Base-by-base conservation (phyloP, 805 yeast species). In the Blastobotrys terrestris region DNA sequence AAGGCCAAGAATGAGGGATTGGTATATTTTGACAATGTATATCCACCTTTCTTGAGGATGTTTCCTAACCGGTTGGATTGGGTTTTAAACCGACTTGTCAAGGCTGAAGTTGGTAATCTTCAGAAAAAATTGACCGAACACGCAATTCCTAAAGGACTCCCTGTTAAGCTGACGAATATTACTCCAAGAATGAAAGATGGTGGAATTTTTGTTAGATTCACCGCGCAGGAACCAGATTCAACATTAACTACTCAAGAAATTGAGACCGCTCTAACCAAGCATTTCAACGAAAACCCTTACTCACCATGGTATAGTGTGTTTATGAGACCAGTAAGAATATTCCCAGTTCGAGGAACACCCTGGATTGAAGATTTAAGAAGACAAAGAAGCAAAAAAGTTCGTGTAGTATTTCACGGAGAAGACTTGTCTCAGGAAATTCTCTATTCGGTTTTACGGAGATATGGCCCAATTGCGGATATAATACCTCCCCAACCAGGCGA, bases 321-420 rank as follows among this genome's bases (percentile, higher is more conserved):
- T 8, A 72, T 77, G 19, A 67, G 77, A 1, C 72, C 19, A 68
- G 53, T 85, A 84, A 1, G 71, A 72, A 54, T 84, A 77, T 50
- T 84, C 76, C 83, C 86, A 0, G 97, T 94, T 0, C 84, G 85
- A 60, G 99, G 99, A 56, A 74, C 78, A 1, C 99, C 99, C 0
- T 92, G 97, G 97, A 85, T 94, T 55, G 98, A 92, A 70, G 99
- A 94, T 65, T 73, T 94, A 66, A 78, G 87, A 60, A 72, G 97
- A 56, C 79, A 77, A 58, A 95, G 96, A 6, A 81, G 85, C 51
- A 69, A 76, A 6, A 73, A 74, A 13, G 68, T 94, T 20, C 77
- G 79, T 51, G 81, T 92, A 3, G 74, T 76, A 22, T 91, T 85
- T 64, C 89, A 85, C 58, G 97, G 97, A 1, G 81, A 82, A 0